A percentile compares a stretch with the other conserved stretches of the same genome.
Evolutionary conservation across 1,284 basidiomycete species (phyloP).

Genomic region (Mycena sp.): DNA sequence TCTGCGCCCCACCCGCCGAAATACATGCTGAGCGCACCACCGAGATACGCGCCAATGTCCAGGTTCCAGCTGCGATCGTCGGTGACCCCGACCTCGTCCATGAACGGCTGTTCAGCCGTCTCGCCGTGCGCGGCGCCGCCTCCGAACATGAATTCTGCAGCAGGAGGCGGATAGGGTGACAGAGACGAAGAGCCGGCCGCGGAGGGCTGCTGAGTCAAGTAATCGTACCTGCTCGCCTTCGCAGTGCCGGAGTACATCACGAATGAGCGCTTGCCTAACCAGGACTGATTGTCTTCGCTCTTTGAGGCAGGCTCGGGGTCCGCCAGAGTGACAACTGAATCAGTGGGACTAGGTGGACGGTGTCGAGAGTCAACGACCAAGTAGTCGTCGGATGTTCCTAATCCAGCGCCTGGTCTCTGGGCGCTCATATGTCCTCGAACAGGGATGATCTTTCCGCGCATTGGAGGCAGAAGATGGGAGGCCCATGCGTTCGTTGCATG

Average conservation of each 20-base stretch:
- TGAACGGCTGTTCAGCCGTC: constrained; percentile 35
- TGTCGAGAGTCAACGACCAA: neutral
- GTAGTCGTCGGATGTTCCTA: constrained; percentile 41
- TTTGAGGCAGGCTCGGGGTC: neutral
- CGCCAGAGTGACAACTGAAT: constrained; percentile 17
- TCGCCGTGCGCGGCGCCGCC: constrained; percentile 53
- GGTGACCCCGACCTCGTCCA: constrained; percentile 51
- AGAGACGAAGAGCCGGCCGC: constrained; percentile 34
- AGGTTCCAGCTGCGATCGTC: constrained; percentile 56
- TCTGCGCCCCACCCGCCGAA: constrained; percentile 49
- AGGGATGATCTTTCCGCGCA: constrained; percentile 67
- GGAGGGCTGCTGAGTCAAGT: constrained; percentile 74
- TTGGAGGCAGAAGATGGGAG: constrained; percentile 71
- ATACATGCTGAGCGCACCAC: constrained; percentile 55
- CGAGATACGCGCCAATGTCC: constrained; percentile 54
- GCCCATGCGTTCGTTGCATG: constrained; percentile 85
- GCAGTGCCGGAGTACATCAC: constrained; percentile 67
- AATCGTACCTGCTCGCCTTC: constrained; percentile 66
- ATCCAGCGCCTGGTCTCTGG: constrained; percentile 58
- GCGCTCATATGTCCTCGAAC: constrained; percentile 74
- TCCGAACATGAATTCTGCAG: constrained; percentile 72
- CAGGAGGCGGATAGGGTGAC: constrained; percentile 20
- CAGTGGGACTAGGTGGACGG: constrained; percentile 1
- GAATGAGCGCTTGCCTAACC: constrained; percentile 58
- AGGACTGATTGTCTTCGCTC: constrained; percentile 21